phyloP scores from a whole-genome alignment of 208 protist genomes.

The Endotrypanum monterogeii region DNA sequence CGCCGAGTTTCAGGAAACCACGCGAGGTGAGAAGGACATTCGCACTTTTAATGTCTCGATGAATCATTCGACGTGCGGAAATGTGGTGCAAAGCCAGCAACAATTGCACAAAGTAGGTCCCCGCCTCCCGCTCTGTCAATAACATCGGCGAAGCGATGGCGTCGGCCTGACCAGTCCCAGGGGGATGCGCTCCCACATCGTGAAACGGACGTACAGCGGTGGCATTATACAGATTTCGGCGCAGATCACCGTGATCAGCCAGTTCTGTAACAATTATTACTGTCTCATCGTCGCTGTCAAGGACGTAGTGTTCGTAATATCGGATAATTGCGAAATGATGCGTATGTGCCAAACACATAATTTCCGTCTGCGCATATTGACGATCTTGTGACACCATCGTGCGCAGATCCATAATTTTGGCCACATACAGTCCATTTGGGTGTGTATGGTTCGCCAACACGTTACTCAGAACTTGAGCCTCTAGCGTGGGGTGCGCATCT shows the following conservation, averaged over 20 bases:
- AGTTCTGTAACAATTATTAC: conserved; percentile 92
- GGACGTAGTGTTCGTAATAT: conserved; percentile 82
- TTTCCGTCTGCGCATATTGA: conserved; percentile 80
- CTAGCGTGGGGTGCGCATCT: conserved; percentile 15
- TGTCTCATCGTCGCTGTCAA: conserved; percentile 74
- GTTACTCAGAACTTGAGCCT: conserved; percentile 38
- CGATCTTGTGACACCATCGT: conserved; percentile 63
- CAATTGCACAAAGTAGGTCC: conserved; percentile 81
- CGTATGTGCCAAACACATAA: conserved; percentile 86
- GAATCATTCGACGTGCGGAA: conserved; percentile 90
- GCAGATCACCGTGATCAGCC: conserved; percentile 84
- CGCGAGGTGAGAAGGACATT: conserved; percentile 88
- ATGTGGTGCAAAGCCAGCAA: conserved; percentile 86
- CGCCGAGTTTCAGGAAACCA: conserved; percentile 91
- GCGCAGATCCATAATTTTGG: conserved; percentile 85
- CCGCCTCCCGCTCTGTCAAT: conserved; percentile 72
- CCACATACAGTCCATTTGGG: conserved; percentile 58
- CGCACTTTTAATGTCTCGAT: conserved; percentile 91
- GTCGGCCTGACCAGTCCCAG: background rate
- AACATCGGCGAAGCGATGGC: conserved; percentile 21
- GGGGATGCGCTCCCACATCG: background rate
- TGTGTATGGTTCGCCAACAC: conserved; percentile 37
- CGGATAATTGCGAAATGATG: conserved; percentile 85
- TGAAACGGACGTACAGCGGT: conserved; percentile 6
- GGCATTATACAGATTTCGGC: conserved; percentile 60